Evolutionary conservation across 805 yeast genomes (phyloP).

Genomic region (Yamadazyma takamatsuzukensis): DNA sequence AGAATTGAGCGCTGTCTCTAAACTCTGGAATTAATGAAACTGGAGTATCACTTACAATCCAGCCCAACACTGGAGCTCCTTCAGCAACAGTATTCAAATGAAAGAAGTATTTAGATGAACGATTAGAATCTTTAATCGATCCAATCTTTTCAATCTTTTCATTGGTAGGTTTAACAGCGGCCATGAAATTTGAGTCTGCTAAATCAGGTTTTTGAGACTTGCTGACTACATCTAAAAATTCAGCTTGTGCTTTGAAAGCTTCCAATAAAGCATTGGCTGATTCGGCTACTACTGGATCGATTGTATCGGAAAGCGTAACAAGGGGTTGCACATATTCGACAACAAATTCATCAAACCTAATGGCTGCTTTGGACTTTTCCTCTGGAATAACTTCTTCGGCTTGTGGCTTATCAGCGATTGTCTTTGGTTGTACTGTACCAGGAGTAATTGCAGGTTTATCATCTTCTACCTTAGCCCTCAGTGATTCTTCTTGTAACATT

Average conservation of each 20-base stretch:
- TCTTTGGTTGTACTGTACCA: neutral
- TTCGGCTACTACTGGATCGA: slow-evolving; percentile 57
- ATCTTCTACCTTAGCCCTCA: neutral
- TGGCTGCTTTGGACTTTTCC: slow-evolving; percentile 40
- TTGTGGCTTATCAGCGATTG: neutral
- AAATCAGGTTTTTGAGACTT: slow-evolving; percentile 63
- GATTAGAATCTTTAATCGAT: slow-evolving; percentile 69
- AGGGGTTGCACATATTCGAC: slow-evolving; percentile 56
- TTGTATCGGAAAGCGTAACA: slow-evolving; percentile 45
- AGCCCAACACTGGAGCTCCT: slow-evolving; percentile 85
- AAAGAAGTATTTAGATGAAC: slow-evolving; percentile 60
- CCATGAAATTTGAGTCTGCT: slow-evolving; percentile 49
- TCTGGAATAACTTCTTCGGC: no score
- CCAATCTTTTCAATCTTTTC: slow-evolving; percentile 53
- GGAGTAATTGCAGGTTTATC: slow-evolving; percentile 3
- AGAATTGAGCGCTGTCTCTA: slow-evolving; percentile 89
- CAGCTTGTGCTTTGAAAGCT: slow-evolving; percentile 59
- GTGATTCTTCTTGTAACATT: slow-evolving; percentile 63
- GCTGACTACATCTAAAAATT: slow-evolving; percentile 56
- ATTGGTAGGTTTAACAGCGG: slow-evolving; percentile 67
- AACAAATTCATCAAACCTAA: slow-evolving; percentile 54
- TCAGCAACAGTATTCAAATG: slow-evolving; percentile 83
- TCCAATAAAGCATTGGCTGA: slow-evolving; percentile 46
- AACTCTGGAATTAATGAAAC: slow-evolving; percentile 73
- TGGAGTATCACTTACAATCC: slow-evolving; percentile 81